Base-by-base conservation (phyloP, 2,329 filamentous ascomycete genomes). In the Fusarium sp. region DNA sequence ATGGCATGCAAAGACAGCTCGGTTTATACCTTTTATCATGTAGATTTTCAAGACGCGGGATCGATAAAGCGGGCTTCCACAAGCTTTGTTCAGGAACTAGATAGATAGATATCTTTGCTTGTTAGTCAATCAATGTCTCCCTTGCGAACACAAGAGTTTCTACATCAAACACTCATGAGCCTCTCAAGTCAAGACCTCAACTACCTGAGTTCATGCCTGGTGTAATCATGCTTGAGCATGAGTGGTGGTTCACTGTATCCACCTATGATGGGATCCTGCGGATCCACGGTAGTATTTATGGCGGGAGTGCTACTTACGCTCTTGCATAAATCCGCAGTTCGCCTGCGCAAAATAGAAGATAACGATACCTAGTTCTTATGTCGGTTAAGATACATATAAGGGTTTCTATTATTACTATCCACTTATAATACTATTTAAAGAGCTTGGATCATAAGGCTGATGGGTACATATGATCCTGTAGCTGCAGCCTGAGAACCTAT, bases 1-100 rank as follows among this genome's bases (percentile, higher is more conserved):
- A 8, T 87, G 85, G 83, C 81, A 87, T 77, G 63, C 66, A 5
- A 75, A 57, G 57, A 88, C 86, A 8, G 81, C 81, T 45, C 79
- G 85, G 30, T 85, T 87, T 47, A 76, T 88, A 30, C 86, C 87
- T 6, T 71, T 51, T 29, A 2, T 68, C 8, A 2, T 64, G 3
- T 70, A 49, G 32, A 16, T 14, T 18, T 7, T 32, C 9, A 16
- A 20, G 18, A 43, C 1, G 14, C 27, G 27, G 22, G 8, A 8
- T 8, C 7, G 3, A 20, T 16, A 12, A 11, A 42, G 5, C 4
- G 8, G 20, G 5, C 6, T 27, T 29, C 11, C 4, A n/a, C 12
- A 40, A 38, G 10, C 25, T 20, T 10, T 15, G 14, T 8, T 16
- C 16, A 16, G n/a, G 27, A 38, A 7, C 3, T 38, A n/a, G 1